Evolutionary conservation across 352 stramenopile genomes (phyloP).

Genomic region (Phytopythium helicoides): DNA sequence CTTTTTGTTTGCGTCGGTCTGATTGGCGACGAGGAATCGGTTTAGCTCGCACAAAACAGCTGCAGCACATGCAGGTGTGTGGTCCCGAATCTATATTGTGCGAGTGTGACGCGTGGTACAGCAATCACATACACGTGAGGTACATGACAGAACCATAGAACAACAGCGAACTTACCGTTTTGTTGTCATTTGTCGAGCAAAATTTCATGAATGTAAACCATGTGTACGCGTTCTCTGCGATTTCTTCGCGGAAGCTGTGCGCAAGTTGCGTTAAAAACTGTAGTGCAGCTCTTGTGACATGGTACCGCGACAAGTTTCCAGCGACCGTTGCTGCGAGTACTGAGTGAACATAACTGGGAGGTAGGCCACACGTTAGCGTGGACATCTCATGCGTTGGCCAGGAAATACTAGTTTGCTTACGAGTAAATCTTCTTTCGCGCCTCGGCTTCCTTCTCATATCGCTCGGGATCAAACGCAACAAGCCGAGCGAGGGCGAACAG

Average conservation of each 20-base stretch:
- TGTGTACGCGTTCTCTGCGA: constrained; percentile 39
- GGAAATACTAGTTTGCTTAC: constrained; percentile 25
- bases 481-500: constrained; percentile 58
- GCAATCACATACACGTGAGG: too few relatives aligned
- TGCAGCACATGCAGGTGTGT: constrained; percentile 47
- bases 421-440: constrained; percentile 64
- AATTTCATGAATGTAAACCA: constrained; percentile 79
- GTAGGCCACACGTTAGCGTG: too few relatives aligned
- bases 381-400: neutral
- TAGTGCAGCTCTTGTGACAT: constrained; percentile 62
- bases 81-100: constrained; percentile 61
- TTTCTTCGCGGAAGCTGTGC: constrained; percentile 42
- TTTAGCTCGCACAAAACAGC: constrained; percentile 43
- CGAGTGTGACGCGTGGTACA: too few relatives aligned
- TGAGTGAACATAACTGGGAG: constrained; percentile 49
- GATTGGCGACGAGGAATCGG: constrained; percentile 30
- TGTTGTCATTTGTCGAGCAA: constrained; percentile 63
- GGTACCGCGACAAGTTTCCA: constrained; percentile 61
- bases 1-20: constrained; percentile 52
- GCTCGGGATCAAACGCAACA: constrained; percentile 45
- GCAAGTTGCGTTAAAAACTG: constrained; percentile 50
- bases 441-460: constrained; percentile 33
- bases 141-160: neutral
- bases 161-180: constrained; percentile 40
- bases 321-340: constrained; percentile 58